A percentile compares a stretch with the other conserved stretches of the same genome.
Evolutionary conservation across 352 stramenopile species (phyloP).

Genomic region (Globisporangium camurandrum): DNA sequence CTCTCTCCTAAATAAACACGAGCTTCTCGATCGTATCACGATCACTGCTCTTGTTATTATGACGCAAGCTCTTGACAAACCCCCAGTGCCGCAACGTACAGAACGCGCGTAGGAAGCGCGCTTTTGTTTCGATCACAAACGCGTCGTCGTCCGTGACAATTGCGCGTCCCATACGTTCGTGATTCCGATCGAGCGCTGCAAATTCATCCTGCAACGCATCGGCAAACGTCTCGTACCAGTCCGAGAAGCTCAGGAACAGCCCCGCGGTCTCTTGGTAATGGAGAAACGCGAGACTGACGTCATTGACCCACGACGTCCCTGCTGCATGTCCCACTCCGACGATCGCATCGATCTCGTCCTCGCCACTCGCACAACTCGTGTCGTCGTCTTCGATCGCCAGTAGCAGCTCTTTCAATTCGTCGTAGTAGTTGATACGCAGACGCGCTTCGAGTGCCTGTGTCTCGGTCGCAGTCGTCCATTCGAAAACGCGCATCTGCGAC

Average conservation of each 20-base stretch:
- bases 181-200: background rate
- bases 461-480: conserved; percentile 24
- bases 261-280: conserved; percentile 66
- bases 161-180: no score
- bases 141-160: conserved; percentile 13
- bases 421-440: conserved; percentile 45
- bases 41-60: conserved; percentile 30
- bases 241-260: conserved; percentile 44
- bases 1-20: conserved; percentile 78
- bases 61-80: conserved; percentile 44
- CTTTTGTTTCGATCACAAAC: conserved; percentile 30
- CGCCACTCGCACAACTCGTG: background rate
- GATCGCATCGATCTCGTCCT: no score
- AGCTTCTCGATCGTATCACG: conserved; percentile 69
- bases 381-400: conserved; percentile 24
- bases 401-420: conserved; percentile 43
- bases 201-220: conserved; percentile 27
- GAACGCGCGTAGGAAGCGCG: conserved; percentile 58
- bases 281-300: conserved; percentile 57
- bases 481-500: conserved; percentile 4
- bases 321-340: no score
- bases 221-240: conserved; percentile 64
- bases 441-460: conserved; percentile 23
- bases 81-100: conserved; percentile 69
- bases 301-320: conserved; percentile 32